Conservation (phyloP, 257 asterid species). For the Nicotiana tomentosiformis region DNA sequence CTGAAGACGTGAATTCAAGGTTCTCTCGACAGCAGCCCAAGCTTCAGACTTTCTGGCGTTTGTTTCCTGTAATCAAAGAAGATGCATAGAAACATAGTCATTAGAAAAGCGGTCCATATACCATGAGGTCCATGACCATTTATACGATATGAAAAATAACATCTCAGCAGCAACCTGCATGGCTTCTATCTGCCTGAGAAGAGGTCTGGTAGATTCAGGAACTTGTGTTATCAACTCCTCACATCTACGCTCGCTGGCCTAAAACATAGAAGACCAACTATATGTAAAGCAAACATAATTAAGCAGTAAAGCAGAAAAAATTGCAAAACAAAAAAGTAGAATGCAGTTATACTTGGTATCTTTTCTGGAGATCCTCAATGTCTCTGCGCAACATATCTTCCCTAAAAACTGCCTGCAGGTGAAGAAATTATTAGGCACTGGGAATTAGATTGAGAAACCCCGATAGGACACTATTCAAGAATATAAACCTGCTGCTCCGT, state of each 20-base stretch:
- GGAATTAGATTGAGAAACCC: neutral
- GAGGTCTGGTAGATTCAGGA: slow-evolving; percentile 99
- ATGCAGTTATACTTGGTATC: slow-evolving; percentile 59
- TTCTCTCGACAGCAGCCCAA: slow-evolving; percentile 97
- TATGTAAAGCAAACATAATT: slow-evolving; percentile 1
- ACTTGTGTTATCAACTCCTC: slow-evolving; percentile 97
- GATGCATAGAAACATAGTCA: slow-evolving; percentile 8
- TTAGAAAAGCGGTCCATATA: neutral
- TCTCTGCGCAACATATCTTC: slow-evolving; percentile 96
- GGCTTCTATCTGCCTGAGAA: slow-evolving; percentile 97
- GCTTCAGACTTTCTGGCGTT: slow-evolving; percentile 88
- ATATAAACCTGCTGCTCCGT: slow-evolving; percentile 79
- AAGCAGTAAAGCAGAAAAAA: neutral
- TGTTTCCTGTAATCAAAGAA: slow-evolving; percentile 64
- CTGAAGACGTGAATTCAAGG: slow-evolving; percentile 92
- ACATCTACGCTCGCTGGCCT: slow-evolving; percentile 98
- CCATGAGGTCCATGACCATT: neutral
- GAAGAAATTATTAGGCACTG: slow-evolving; percentile 3
- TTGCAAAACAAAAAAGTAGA: neutral
- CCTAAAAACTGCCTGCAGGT: slow-evolving; percentile 74
- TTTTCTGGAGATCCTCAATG: slow-evolving; percentile 90
- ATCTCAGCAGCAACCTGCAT: slow-evolving; percentile 63
- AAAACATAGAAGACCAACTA: slow-evolving; percentile 8
- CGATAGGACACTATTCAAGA: neutral
- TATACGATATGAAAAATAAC: neutral